Evolutionary conservation across 495 filamentous ascomycete species (phyloP).

Genomic region (Podospora fimiseda): DNA sequence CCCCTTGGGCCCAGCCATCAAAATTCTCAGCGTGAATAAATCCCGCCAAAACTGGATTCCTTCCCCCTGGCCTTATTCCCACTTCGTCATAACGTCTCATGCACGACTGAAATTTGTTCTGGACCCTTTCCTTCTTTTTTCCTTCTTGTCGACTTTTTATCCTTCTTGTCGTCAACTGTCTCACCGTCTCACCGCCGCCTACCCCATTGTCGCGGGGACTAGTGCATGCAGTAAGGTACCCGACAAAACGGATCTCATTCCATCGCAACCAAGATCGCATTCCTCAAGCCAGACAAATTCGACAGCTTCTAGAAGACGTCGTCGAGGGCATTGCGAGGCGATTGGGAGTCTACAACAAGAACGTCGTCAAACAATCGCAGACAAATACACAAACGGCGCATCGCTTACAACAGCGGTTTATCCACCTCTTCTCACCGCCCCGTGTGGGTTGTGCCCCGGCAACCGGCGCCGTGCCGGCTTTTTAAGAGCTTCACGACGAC

Average conservation of each 20-base stretch:
- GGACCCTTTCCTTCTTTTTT: background rate
- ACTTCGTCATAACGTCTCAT: background rate
- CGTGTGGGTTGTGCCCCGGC: background rate
- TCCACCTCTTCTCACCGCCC: background rate
- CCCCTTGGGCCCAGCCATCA: constrained; percentile 16
- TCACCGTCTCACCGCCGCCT: background rate
- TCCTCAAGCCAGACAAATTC: background rate
- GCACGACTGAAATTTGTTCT: constrained; percentile 9
- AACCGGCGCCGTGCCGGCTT: background rate
- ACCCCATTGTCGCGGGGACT: background rate
- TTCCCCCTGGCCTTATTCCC: constrained; percentile 7
- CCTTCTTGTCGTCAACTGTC: background rate
- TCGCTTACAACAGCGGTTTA: background rate
- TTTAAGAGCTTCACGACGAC: background rate
- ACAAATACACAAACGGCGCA: background rate
- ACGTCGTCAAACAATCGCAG: background rate
- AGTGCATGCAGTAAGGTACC: background rate
- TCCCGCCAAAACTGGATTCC: constrained; percentile 11
- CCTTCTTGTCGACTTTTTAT: background rate
- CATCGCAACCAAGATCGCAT: background rate
- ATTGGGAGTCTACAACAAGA: background rate
- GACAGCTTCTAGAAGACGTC: no score
- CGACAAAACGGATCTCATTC: background rate
- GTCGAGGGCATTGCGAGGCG: background rate
- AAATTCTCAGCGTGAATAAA: constrained; percentile 16